Evolutionary conservation across 1,139 yeast species (phyloP).

Genomic region (Debaryomyces psychrophilus): DNA sequence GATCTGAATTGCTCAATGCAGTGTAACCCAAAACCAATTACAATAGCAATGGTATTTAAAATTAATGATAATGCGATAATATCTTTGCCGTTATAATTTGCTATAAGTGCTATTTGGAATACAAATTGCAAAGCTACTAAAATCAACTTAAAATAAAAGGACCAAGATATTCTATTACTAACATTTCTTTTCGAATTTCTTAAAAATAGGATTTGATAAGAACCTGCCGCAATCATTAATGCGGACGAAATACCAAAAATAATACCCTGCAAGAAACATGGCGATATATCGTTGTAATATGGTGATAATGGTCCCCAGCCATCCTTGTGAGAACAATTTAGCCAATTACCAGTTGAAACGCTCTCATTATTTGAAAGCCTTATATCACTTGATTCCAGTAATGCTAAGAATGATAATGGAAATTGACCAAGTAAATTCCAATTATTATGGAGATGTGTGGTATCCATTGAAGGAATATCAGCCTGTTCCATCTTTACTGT

Average conservation of each 20-base stretch:
- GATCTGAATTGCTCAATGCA: constrained; percentile 73
- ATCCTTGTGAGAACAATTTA: constrained; percentile 34
- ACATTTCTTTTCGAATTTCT: constrained; percentile 34
- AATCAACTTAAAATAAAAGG: constrained; percentile 46
- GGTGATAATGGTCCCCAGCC: constrained; percentile 79
- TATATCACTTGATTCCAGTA: constrained; percentile 1
- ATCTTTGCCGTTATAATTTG: constrained; percentile 36
- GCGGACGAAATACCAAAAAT: constrained; percentile 55
- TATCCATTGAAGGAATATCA: constrained; percentile 6
- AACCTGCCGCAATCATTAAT: constrained; percentile 59
- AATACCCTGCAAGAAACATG: constrained; percentile 80
- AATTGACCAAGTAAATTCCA: constrained; percentile 5
- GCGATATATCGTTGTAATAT: constrained; percentile 67
- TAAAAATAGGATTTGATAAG: constrained; percentile 41
- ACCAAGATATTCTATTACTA: constrained; percentile 41
- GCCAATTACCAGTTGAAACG: constrained; percentile 13
- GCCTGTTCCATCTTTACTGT: constrained; percentile 5
- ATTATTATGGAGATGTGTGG: constrained; percentile 6
- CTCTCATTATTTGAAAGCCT: neutral
- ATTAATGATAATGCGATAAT: constrained; percentile 47
- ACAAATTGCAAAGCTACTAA: constrained; percentile 46
- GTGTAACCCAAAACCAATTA: constrained; percentile 60
- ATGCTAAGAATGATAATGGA: constrained; percentile 3
- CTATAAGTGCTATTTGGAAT: constrained; percentile 30
- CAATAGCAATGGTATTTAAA: constrained; percentile 43